These are phyloP conservation scores for Alternaria atra DNA, from an alignment of 2,329 filamentous ascomycete species.

Conservation along the genomic window DNA sequence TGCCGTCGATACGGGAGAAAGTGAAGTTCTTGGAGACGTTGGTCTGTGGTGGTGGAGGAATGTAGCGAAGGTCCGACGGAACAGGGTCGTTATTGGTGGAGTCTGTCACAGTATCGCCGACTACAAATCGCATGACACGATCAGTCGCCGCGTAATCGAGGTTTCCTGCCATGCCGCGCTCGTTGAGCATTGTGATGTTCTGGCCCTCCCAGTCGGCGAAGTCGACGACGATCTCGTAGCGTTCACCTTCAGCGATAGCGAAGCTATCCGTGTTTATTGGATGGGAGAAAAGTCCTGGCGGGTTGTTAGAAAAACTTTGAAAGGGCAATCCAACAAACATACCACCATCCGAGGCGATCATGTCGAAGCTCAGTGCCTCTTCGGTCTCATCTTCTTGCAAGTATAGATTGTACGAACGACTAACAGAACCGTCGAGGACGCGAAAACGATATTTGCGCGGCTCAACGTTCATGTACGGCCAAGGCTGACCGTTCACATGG, in stretches of 20 bases:
- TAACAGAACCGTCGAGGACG: constrained; percentile 57
- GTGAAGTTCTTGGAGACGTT: constrained; percentile 37
- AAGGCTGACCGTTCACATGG: constrained; percentile 67
- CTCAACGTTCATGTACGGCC: constrained; percentile 66
- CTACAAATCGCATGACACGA: constrained; percentile 54
- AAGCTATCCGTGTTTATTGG: constrained; percentile 57
- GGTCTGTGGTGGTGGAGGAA: constrained; percentile 34
- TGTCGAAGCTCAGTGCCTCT: constrained; percentile 57
- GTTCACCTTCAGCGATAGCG: constrained; percentile 64
- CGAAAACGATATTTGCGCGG: constrained; percentile 68
- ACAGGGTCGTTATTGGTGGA: constrained; percentile 38
- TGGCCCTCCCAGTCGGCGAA: constrained; percentile 61
- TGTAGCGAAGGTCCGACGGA: constrained; percentile 35
- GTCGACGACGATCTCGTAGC: constrained; percentile 67
- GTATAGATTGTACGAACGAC: constrained; percentile 58
- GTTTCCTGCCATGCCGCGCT: constrained; percentile 55
- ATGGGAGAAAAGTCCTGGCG: constrained; percentile 55
- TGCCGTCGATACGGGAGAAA: constrained; percentile 39
- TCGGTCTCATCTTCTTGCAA: constrained; percentile 47
- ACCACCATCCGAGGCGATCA: constrained; percentile 64
- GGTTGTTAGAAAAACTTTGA: not conserved
- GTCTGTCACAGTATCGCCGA: constrained; percentile 47
- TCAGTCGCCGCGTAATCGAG: constrained; percentile 61
- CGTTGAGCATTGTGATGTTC: constrained; percentile 59
- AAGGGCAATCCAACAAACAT: not conserved